phyloP scores from a whole-genome alignment of 306 rosid species.

The Dalbergia cultrata region DNA sequence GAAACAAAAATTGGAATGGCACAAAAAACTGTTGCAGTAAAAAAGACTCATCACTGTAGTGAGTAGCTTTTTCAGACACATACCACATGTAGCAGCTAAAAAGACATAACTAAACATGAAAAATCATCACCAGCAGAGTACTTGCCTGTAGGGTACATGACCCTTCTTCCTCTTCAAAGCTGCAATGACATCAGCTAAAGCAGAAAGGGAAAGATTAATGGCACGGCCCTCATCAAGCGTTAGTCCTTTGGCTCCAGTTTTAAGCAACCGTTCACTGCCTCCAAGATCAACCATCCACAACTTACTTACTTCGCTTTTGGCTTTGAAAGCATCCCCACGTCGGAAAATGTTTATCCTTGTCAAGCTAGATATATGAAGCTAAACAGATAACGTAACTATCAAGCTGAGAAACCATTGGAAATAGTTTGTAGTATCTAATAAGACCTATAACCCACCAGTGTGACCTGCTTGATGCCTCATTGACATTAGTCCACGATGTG shows the following conservation, averaged over 20 bases:
- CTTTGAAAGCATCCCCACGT: constrained; percentile 62
- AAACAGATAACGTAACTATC: constrained; percentile 88
- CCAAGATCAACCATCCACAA: constrained; percentile 99
- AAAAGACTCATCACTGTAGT: constrained; percentile 28
- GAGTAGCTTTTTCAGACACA: constrained; percentile 32
- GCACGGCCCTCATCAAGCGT: constrained; percentile 97
- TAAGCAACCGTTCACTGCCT: constrained; percentile 90
- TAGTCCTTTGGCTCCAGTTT: constrained; percentile 93
- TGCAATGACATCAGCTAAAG: constrained; percentile 93
- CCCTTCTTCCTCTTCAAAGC: constrained; percentile 88
- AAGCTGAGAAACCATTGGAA: constrained; percentile 71
- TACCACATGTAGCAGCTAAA: constrained; percentile 20
- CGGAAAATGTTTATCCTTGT: constrained; percentile 86
- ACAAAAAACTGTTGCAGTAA: constrained; percentile 18
- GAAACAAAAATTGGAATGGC: constrained; percentile 36
- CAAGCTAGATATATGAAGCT: constrained; percentile 99
- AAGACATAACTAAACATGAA: constrained; percentile 36
- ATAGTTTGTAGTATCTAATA: constrained; percentile 46
- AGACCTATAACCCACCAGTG: constrained; percentile 88
- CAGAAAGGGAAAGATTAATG: constrained; percentile 96
- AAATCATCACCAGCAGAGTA: constrained; percentile 34
- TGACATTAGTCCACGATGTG: constrained; percentile 94
- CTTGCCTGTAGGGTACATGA: constrained; percentile 96
- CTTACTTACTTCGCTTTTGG: constrained; percentile 72
- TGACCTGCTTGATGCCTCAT: constrained; percentile 95